Evolutionary conservation across 2,329 filamentous ascomycete species (phyloP).

Genomic region (Alternaria postmessia): DNA sequence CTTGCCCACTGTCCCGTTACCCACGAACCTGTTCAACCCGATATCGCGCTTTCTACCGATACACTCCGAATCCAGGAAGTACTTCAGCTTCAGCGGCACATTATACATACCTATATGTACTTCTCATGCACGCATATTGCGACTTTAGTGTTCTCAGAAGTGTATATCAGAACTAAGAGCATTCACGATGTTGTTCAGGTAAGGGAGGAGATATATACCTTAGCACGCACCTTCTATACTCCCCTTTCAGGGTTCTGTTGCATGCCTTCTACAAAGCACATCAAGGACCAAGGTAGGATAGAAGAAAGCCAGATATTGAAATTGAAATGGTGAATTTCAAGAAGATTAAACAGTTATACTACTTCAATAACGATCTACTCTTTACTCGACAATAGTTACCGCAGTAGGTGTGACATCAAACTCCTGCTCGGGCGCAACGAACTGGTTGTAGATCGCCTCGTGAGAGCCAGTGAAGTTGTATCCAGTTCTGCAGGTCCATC

Average conservation of each 20-base stretch:
- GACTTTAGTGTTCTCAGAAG: not conserved
- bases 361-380: not conserved
- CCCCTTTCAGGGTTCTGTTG: not conserved
- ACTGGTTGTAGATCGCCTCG: not conserved
- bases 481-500: not conserved
- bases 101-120: not conserved
- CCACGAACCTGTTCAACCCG: not conserved
- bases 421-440: slow-evolving; percentile 25
- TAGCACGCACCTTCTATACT: not conserved
- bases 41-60: not conserved
- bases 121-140: not conserved
- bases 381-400: not conserved
- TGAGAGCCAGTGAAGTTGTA: slow-evolving; percentile 1
- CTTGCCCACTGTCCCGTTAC: not conserved
- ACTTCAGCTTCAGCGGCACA: not conserved
- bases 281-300: not conserved
- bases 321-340: not conserved
- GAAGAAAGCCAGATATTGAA: accelerated
- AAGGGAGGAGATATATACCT: not conserved
- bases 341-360: not conserved
- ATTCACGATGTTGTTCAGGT: not conserved
- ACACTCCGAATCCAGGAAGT: not conserved
- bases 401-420: not conserved
- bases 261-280: not conserved
- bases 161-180: not conserved